Evolutionary conservation across 495 filamentous ascomycete species (phyloP).

Genomic region (Aspergillus incahuasiensis): DNA sequence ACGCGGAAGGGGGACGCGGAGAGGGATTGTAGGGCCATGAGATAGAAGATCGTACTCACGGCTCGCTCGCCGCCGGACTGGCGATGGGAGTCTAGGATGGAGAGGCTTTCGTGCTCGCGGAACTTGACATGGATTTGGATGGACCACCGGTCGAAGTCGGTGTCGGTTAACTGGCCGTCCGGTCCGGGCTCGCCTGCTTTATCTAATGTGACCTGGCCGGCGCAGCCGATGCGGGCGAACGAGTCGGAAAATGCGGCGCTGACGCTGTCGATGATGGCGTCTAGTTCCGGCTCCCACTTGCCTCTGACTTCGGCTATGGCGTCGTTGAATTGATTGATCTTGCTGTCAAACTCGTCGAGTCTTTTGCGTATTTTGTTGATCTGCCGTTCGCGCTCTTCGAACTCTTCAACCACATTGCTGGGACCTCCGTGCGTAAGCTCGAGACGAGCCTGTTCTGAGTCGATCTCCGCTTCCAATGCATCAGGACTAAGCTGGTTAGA

Average conservation of each 20-base stretch:
- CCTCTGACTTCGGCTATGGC: constrained; percentile 55
- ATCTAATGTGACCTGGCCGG: constrained; percentile 77
- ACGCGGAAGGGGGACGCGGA: constrained; percentile 97
- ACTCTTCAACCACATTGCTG: constrained; percentile 70
- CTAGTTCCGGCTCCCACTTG: constrained; percentile 80
- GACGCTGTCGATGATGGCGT: constrained; percentile 71
- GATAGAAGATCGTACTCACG: constrained; percentile 97
- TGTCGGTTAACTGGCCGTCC: constrained; percentile 53
- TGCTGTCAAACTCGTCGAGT: constrained; percentile 37
- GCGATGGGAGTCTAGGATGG: constrained; percentile 80
- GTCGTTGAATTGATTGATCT: constrained; percentile 46
- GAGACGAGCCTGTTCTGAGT: constrained; percentile 66
- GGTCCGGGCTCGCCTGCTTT: constrained; percentile 37
- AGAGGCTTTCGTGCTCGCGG: constrained; percentile 77
- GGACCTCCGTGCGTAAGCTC: constrained; percentile 77
- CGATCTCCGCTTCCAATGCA: constrained; percentile 68
- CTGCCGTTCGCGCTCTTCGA: constrained; percentile 60
- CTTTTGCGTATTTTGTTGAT: constrained; percentile 52
- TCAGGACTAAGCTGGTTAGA: constrained; percentile 47
- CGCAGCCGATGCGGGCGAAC: constrained; percentile 89
- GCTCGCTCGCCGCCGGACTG: constrained; percentile 96
- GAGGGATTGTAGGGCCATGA: constrained; percentile 94
- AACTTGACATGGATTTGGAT: constrained; percentile 95
- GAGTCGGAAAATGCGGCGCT: constrained; percentile 85
- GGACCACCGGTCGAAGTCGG: constrained; percentile 86